Evolutionary conservation across 176 grass and related monocot genomes (phyloP).

Genomic region (Cocos nucifera): DNA sequence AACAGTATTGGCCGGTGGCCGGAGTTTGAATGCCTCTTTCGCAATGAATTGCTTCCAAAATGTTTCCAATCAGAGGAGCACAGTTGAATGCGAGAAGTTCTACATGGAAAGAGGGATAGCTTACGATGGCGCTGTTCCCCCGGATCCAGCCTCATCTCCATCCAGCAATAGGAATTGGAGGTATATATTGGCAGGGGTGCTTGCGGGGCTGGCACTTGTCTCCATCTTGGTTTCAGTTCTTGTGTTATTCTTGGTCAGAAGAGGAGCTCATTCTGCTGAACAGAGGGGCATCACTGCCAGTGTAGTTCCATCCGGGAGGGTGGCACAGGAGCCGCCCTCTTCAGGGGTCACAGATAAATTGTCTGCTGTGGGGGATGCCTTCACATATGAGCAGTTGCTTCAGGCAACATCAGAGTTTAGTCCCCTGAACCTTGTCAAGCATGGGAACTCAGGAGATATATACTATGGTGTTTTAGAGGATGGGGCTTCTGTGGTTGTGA

Average conservation of each 20-base stretch:
- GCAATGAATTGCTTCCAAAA: slow-evolving; percentile 53
- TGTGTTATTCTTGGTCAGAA: slow-evolving; percentile 31
- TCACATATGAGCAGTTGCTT: slow-evolving; percentile 65
- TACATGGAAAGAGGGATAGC: slow-evolving; percentile 34
- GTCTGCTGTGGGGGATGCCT: slow-evolving; percentile 24
- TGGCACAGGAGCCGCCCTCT: slow-evolving; percentile 25
- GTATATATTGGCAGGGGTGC: slow-evolving; percentile 36
- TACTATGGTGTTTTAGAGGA: slow-evolving; percentile 58
- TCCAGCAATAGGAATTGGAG: slow-evolving; percentile 31
- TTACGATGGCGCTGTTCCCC: neutral
- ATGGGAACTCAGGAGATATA: slow-evolving; percentile 57
- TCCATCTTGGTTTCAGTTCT: slow-evolving; percentile 19
- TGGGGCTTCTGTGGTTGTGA: slow-evolving; percentile 48
- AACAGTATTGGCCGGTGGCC: neutral
- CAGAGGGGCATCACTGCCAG: slow-evolving; percentile 45
- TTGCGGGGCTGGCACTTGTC: slow-evolving; percentile 35
- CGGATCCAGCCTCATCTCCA: neutral
- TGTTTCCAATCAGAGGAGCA: slow-evolving; percentile 37
- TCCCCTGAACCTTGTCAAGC: slow-evolving; percentile 53
- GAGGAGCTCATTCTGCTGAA: slow-evolving; percentile 18
- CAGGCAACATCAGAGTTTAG: slow-evolving; percentile 45
- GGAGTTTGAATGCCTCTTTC: slow-evolving; percentile 12
- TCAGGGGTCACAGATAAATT: slow-evolving; percentile 14
- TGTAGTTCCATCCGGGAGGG: slow-evolving; percentile 26
- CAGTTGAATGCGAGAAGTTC: slow-evolving; percentile 45